Evolutionary conservation across 1,284 basidiomycete genomes (phyloP), one percentile per base, ranked within the genome.

Genomic region (Rhizoctonia solani): DNA sequence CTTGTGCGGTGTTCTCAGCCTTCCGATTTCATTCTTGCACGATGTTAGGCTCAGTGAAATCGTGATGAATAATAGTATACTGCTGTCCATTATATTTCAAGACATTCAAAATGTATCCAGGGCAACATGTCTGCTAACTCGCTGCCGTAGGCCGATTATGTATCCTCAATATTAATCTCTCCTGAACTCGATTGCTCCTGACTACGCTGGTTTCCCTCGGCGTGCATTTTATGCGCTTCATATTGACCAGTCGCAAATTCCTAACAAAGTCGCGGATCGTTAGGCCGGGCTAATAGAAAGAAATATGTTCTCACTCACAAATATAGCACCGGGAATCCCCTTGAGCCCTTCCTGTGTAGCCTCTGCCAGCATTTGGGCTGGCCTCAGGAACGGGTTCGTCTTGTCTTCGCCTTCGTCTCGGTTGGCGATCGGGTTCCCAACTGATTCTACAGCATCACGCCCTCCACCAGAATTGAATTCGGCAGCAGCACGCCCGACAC

Each of bases 241-340:
- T 63, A 63, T 37, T 63, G 59, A 1, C 25, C 59, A 30, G 59
- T 53, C 8, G 59, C 59, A 53, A 63, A 63, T 32, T 63, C 59
- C 59, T 63, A 27, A 49, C 21, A 49, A 49, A 5, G 3, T 49
- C n/a, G n/a, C 6, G 21, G 21, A 46, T 46, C 14, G 23, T 49
- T 49, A 16, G 14, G 25, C 14, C 32, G 32, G n/a, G n/a, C n/a
- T n/a, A n/a, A 49, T 49, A 21, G 41, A 44, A 44, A 4, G 41
- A 44, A 16, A n/a, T 23, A 25, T 11, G 21, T 27, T 25, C 2
- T 23, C 21, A 52, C 59, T 63, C 59, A 63, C 59, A 6, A 63
- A 42, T n/a, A 63, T 50, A 5, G 59, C 59, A 19, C 59, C 49
- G n/a, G 59, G 59, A 21, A 63, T 27, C 34, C 59, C 59, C 41